A percentile compares a stretch with the other conserved stretches of the same genome.
Conservation (phyloP, 768 basidiomycete genomes). For the Boletus tomentosulus region DNA sequence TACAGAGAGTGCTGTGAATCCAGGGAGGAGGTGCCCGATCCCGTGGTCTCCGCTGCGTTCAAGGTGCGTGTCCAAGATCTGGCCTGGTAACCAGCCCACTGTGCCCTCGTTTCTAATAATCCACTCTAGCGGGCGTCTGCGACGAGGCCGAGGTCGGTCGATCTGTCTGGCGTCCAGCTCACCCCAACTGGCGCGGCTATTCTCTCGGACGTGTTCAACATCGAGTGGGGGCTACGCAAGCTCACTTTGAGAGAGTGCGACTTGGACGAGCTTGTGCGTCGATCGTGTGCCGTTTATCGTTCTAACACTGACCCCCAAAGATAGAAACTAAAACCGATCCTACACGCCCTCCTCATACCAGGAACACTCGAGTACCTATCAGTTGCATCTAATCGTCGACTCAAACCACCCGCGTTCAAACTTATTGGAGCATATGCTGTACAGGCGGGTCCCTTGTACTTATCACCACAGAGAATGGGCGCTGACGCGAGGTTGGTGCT, state of each 20-base stretch:
- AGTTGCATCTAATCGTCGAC: slow-evolving; percentile 78
- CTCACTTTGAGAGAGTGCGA: slow-evolving; percentile 84
- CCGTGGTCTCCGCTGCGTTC: slow-evolving; percentile 61
- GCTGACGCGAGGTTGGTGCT: neutral
- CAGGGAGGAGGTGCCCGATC: slow-evolving; percentile 67
- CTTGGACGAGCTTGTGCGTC: slow-evolving; percentile 69
- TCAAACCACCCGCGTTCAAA: slow-evolving; percentile 74
- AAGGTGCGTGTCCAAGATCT: slow-evolving; percentile 45
- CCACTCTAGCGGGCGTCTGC: slow-evolving; percentile 45
- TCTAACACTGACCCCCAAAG: neutral
- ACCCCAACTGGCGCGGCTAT: slow-evolving; percentile 67
- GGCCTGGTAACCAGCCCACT: neutral
- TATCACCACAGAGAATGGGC: neutral
- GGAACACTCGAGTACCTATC: slow-evolving; percentile 77
- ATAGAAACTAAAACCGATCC: slow-evolving; percentile 80
- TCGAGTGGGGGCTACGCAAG: slow-evolving; percentile 91
- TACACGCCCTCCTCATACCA: slow-evolving; percentile 87
- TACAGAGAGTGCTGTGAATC: slow-evolving; percentile 83
- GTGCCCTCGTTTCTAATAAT: neutral
- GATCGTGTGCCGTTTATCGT: neutral
- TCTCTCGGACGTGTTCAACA: slow-evolving; percentile 84
- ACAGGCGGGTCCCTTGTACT: slow-evolving; percentile 45
- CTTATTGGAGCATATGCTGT: slow-evolving; percentile 73
- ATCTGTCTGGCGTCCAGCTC: slow-evolving; percentile 77
- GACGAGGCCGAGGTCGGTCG: slow-evolving; percentile 63